phyloP scores from a whole-genome alignment of 2,329 filamentous ascomycete genomes.

The Pochonia chlamydosporia region DNA sequence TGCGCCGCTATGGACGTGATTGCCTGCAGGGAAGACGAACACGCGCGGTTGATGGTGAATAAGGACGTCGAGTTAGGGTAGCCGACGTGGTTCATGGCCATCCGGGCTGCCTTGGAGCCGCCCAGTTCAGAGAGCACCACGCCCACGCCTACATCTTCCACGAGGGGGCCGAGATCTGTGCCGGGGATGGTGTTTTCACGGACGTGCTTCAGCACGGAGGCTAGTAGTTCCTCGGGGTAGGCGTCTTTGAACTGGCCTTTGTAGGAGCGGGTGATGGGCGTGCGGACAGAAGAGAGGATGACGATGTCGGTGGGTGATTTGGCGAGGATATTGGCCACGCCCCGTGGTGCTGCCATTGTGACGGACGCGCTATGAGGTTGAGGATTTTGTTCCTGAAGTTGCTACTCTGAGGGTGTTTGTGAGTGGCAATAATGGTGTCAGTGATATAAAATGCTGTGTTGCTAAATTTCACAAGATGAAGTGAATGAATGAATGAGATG shows the following conservation, averaged over 20 bases:
- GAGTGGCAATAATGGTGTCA: too few species aligned
- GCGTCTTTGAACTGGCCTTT: constrained; percentile 81
- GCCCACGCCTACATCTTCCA: constrained; percentile 76
- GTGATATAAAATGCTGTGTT: too few species aligned
- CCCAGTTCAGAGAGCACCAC: constrained; percentile 88
- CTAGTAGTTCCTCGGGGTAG: constrained; percentile 84
- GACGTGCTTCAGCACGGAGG: constrained; percentile 42
- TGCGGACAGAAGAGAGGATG: constrained; percentile 85
- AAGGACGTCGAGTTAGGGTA: constrained; percentile 68
- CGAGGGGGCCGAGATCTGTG: constrained; percentile 60
- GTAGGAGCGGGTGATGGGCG: constrained; percentile 76
- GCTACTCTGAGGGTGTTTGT: too few species aligned
- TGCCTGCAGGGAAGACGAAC: constrained; percentile 70
- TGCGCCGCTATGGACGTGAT: constrained; percentile 69
- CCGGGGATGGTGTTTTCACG: constrained; percentile 29
- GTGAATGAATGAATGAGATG: too few species aligned
- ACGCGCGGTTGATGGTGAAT: constrained; percentile 86
- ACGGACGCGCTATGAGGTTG: too few species aligned
- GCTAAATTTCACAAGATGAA: too few species aligned
- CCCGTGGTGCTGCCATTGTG: constrained; percentile 23
- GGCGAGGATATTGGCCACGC: constrained; percentile 68
- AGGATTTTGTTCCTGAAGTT: too few species aligned
- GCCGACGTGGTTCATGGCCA: constrained; percentile 82
- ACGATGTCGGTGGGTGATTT: constrained; percentile 80
- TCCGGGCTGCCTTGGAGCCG: constrained; percentile 82